Conservation (phyloP, 306 rosid genomes). For the Pyrus bretschneideri region DNA sequence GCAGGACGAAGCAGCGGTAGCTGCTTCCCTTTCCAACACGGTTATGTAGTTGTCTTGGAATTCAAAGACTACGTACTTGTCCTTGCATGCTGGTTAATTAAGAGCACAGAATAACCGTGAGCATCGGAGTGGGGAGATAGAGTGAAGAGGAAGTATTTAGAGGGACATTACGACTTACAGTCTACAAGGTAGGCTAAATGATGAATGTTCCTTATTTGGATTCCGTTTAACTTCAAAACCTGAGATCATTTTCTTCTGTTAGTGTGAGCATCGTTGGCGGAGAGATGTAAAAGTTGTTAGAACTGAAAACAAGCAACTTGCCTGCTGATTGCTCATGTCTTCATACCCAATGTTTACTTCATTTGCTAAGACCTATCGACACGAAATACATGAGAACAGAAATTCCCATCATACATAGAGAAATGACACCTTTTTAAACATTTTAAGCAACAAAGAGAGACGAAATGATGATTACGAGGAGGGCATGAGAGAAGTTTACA, state of each 20-base stretch:
- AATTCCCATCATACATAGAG: background rate
- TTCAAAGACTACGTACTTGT: constrained; percentile 66
- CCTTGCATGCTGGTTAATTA: constrained; percentile 68
- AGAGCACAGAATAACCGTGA: constrained; percentile 19
- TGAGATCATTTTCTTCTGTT: constrained; percentile 27
- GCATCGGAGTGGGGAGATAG: constrained; percentile 1
- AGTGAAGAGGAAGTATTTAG: background rate
- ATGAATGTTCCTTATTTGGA: constrained; percentile 62
- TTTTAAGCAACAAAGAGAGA: background rate
- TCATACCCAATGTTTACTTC: constrained; percentile 92
- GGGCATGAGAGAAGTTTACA: background rate
- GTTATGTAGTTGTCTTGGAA: constrained; percentile 79
- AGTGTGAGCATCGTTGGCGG: constrained; percentile 6
- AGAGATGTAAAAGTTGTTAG: background rate
- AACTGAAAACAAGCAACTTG: constrained; percentile 22
- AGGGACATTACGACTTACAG: constrained; percentile 43
- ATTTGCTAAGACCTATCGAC: constrained; percentile 69
- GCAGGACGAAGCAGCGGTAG: constrained; percentile 53
- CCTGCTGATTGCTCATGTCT: constrained; percentile 95
- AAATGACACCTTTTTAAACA: background rate
- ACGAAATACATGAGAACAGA: constrained; percentile 5
- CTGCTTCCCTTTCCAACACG: constrained; percentile 71
- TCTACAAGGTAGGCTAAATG: constrained; percentile 90
- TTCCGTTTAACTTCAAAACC: constrained; percentile 83
- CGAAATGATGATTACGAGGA: background rate